These are phyloP conservation scores for Chalaropsis thielavioides DNA, from an alignment of 2,329 filamentous ascomycete genomes.

Conservation along the genomic window DNA sequence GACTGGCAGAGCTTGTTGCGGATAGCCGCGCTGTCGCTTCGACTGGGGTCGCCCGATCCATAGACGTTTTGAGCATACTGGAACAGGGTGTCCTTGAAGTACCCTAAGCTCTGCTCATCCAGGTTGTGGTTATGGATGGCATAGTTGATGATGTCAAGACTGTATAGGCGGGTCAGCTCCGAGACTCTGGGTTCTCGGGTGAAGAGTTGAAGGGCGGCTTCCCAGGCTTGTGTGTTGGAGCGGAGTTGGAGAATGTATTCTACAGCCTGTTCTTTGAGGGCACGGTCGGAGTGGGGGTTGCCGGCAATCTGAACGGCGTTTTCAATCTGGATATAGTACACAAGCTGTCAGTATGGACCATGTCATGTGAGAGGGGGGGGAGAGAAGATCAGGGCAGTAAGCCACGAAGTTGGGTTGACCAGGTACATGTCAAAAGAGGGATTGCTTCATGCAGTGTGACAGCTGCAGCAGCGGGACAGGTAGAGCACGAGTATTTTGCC, in stretches of 20 bases:
- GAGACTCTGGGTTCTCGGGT: slow-evolving; percentile 58
- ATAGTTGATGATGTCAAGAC: slow-evolving; percentile 85
- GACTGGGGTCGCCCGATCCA: slow-evolving; percentile 39
- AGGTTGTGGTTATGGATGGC: slow-evolving; percentile 69
- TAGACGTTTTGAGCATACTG: slow-evolving; percentile 69
- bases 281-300: slow-evolving; percentile 60
- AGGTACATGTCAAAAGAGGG: neutral
- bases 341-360: slow-evolving; percentile 1
- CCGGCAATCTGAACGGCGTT: slow-evolving; percentile 92
- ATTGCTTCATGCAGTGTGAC: neutral
- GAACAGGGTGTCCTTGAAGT: slow-evolving; percentile 69
- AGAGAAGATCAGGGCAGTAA: no score
- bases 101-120: slow-evolving; percentile 54
- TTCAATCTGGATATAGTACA: slow-evolving; percentile 49
- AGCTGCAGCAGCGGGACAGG: no score
- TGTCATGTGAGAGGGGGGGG: slow-evolving; percentile 20
- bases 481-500: neutral
- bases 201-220: slow-evolving; percentile 77
- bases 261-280: slow-evolving; percentile 68
- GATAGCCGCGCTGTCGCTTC: slow-evolving; percentile 57
- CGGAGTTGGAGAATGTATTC: slow-evolving; percentile 68
- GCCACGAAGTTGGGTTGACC: neutral
- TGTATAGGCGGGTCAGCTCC: slow-evolving; percentile 77
- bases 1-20: slow-evolving; percentile 98
- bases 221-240: slow-evolving; percentile 73